Conservation (phyloP, 2,329 filamentous ascomycete species). For the Fusarium transvaalense region DNA sequence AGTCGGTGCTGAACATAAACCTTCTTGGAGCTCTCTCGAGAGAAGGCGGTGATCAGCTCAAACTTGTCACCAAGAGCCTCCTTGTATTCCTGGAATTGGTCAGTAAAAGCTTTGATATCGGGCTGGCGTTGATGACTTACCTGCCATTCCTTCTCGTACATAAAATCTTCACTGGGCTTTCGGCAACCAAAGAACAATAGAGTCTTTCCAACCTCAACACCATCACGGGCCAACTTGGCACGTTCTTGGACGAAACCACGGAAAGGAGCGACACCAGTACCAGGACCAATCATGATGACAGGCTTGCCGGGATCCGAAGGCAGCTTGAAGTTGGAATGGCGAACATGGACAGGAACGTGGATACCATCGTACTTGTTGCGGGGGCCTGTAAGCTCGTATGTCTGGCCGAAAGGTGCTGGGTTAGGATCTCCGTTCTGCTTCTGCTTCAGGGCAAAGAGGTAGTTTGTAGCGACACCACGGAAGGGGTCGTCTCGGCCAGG, state of each 20-base stretch:
- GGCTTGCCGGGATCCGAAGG: constrained; percentile 95
- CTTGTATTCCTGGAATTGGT: constrained; percentile 77
- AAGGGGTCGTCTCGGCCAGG: constrained; percentile 83
- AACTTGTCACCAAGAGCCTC: constrained; percentile 88
- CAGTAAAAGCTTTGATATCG: background rate
- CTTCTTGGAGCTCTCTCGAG: constrained; percentile 87
- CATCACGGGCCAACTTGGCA: constrained; percentile 82
- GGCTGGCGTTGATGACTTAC: constrained; percentile 66
- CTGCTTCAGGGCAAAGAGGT: constrained; percentile 92
- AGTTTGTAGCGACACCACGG: constrained; percentile 97
- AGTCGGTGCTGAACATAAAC: constrained; percentile 97
- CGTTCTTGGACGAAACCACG: constrained; percentile 95
- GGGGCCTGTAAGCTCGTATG: constrained; percentile 88
- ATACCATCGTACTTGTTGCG: constrained; percentile 98
- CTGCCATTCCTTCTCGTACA: constrained; percentile 93
- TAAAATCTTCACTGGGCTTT: constrained; percentile 87
- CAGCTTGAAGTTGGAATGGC: constrained; percentile 99
- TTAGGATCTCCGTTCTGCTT: constrained; percentile 92
- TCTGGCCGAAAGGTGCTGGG: constrained; percentile 85
- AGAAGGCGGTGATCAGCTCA: constrained; percentile 93
- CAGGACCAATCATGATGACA: constrained; percentile 94
- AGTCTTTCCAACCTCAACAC: constrained; percentile 86
- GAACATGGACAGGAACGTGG: constrained; percentile 93
- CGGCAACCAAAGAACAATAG: constrained; percentile 97
- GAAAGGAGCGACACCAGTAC: constrained; percentile 97